A percentile compares a stretch with the other conserved stretches of the same genome.
Evolutionary conservation across 73 alveolate species (phyloP).

Genomic region (Paramecium primaurelia): DNA sequence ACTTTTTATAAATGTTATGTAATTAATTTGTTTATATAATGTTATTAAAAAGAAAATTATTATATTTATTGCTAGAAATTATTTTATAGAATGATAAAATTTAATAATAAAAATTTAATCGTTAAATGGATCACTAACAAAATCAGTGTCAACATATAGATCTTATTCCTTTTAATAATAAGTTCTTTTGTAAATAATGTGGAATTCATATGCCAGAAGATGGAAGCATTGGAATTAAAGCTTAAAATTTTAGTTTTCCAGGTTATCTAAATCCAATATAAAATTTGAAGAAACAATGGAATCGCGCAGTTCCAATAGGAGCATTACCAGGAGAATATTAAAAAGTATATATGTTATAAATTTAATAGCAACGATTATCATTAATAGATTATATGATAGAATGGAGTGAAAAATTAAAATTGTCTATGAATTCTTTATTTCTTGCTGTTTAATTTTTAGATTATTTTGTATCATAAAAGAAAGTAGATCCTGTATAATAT

Average conservation of each 20-base stretch:
- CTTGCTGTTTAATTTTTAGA: constrained; percentile 32
- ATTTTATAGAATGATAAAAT: neutral
- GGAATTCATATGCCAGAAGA: constrained; percentile 44
- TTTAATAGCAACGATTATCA: neutral
- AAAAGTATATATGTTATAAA: neutral
- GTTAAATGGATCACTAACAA: constrained; percentile 33
- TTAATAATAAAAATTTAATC: constrained; percentile 15
- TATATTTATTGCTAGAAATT: neutral
- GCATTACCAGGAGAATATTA: neutral
- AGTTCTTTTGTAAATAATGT: constrained; percentile 8
- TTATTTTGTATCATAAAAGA: neutral
- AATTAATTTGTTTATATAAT: too few species aligned
- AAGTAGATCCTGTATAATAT: constrained; percentile 11
- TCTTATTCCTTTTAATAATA: neutral
- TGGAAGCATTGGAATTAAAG: neutral
- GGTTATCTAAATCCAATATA: constrained; percentile 26
- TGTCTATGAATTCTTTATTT: neutral
- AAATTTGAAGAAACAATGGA: constrained; percentile 28
- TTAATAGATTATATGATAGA: constrained; percentile 37
- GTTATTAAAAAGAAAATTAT: neutral
- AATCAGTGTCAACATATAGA: neutral
- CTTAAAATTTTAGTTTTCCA: neutral
- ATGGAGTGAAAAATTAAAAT: constrained; percentile 36
- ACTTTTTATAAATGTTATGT: too few species aligned
- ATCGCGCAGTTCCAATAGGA: neutral